Base-by-base conservation (phyloP, 495 filamentous ascomycete genomes). In the Trichoderma parareesei region DNA sequence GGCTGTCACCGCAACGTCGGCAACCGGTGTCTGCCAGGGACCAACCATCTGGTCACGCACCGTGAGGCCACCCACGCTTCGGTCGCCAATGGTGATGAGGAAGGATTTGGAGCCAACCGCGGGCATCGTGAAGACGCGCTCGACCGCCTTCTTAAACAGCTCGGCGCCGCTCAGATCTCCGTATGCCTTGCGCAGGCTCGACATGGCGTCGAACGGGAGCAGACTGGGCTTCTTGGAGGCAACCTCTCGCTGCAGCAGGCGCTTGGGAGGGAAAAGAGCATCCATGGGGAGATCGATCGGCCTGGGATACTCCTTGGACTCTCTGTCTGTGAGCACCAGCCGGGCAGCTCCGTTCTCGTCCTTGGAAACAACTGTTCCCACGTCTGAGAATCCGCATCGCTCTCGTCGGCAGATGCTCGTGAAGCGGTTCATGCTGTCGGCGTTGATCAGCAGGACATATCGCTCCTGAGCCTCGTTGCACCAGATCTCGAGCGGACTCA, bases 401-500 rank as follows among this genome's bases (percentile, higher is more conserved):
- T 98, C 94, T 68, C 94, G 85, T 49, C 81, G 76, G 67, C 90
- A 90, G 68, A 98, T 96, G 60, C 82, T 83, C 49, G 87, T 88
- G 76, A 98, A 98, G 38, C 84, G 86, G 66, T 92, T 90, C 71
- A 98, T 84, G 41, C 85, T 79, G 3, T 92, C 88, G 64, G 84
- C 82, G 42, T 90, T 89, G 66, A 98, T 84, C 11, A 92, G 83
- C 68, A 97, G 72, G 18, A 98, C 94, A 68, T 97, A 98, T 71
- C 94, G 81, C 75, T 98, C 94, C 69, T 98, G 94, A 2, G 94
- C 95, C 70, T 97, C 93, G 68, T 90, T 93, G 76, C 93, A 96
- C 93, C 93, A 98, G 43, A 98, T 96, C 72, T 97, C 89, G 70
- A 97, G 83, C 33, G 93, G 93, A 73, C 91, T 96, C 90, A 97